Evolutionary conservation across 176 grass and related monocot genomes (phyloP).

Genomic region (Lolium rigidum): DNA sequence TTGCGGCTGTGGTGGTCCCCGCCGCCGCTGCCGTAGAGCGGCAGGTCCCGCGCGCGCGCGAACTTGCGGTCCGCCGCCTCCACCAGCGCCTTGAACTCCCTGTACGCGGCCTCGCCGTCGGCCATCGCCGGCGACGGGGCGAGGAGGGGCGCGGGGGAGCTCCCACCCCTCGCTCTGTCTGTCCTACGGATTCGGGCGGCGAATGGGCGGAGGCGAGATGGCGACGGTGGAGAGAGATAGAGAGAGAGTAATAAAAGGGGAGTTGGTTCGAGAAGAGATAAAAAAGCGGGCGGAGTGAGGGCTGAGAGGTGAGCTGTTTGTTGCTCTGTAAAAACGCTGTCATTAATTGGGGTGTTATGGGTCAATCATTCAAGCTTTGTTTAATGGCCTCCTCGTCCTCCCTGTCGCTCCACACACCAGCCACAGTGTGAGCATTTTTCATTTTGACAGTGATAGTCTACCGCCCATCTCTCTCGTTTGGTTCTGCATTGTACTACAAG

Average conservation of each 20-base stretch:
- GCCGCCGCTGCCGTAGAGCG: slow-evolving; percentile 59
- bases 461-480: not conserved
- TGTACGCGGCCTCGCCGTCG: slow-evolving; percentile 59
- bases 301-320: slow-evolving; percentile 15
- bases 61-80: slow-evolving; percentile 92
- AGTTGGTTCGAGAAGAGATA: slow-evolving; percentile 44
- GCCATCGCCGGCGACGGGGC: slow-evolving; percentile 57
- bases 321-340: slow-evolving; percentile 9
- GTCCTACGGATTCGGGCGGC: slow-evolving; percentile 50
- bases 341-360: slow-evolving; percentile 55
- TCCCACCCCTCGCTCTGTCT: not conserved
- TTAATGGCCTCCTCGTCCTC: slow-evolving; percentile 35
- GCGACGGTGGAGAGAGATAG: not conserved
- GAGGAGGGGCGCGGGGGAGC: not conserved
- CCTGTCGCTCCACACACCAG: not conserved
- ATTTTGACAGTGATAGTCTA: not conserved
- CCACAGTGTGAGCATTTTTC: not conserved
- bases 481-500: not conserved
- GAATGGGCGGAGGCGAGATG: slow-evolving; percentile 29
- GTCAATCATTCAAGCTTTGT: slow-evolving; percentile 49
- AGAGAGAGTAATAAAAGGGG: slow-evolving; percentile 37
- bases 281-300: not conserved
- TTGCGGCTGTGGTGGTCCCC: slow-evolving; percentile 80
- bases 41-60: slow-evolving; percentile 90
- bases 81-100: slow-evolving; percentile 61